Base-by-base conservation (phyloP, 2,329 filamentous ascomycete species). In the Eutypella sp. region DNA sequence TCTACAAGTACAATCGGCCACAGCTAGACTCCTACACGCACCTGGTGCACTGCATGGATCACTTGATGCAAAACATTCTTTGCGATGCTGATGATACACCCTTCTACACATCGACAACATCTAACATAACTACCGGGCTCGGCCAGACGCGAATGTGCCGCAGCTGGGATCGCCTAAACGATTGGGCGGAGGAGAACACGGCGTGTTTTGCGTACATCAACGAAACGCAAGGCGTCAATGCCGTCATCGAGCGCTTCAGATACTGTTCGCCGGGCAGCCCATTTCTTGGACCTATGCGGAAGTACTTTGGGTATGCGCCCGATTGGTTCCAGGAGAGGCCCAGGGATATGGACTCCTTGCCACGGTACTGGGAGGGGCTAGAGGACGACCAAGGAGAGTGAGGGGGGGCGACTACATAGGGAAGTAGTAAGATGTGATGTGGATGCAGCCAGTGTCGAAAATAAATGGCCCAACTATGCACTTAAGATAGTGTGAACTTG, bases 171-270 rank as follows among this genome's bases (percentile, higher is more conserved):
- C 36, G 37, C 24, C 19, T 45, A 27, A 45, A 4, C 2, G 34
- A 45, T 19, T 45, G 43, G 43, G 43, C 43, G 16, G 23, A 40
- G 22, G 43, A 40, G 34, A 40, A 40, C 18, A 40, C 36, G n/a
- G 43, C 43, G 43, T 45, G 43, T 19, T 45, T 45, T 27, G 42
- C 42, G 33, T 44, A 44, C 42, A 44, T 44, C 42, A 44, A 44
- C 42, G 42, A 44, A 34, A 44, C 42, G 13, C 42, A 44, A 24
- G 42, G 42, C 42, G 42, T 44, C 34, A 39, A 44, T 20, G 42
- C 33, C 34, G 34, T 44, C 33, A 39, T 44, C 22, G 42, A 44
- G 33, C 42, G 42, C 31, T 44, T 44, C 42, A 25, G 42, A 27
- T 44, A 44, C 42, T 44, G 42, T 27, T 6, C 42, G 42, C 42